Conservation (phyloP, 768 basidiomycete genomes). For the Tylopilus vinaceipallidus region DNA sequence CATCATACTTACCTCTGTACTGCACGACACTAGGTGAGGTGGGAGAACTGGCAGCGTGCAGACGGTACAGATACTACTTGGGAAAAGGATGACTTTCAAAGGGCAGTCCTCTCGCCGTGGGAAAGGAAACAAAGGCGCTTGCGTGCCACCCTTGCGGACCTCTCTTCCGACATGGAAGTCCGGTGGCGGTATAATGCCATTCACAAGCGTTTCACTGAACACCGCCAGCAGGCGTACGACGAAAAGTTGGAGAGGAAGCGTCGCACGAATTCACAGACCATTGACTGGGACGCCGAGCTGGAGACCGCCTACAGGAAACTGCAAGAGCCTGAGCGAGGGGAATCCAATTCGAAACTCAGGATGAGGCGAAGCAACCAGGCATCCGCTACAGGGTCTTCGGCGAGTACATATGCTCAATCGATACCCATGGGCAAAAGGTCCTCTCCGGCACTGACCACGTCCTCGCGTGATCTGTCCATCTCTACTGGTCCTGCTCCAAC, state of each 20-base stretch:
- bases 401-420: neutral
- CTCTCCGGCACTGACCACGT: slow-evolving; percentile 12
- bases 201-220: slow-evolving; percentile 41
- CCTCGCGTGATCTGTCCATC: slow-evolving; percentile 14
- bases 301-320: slow-evolving; percentile 15
- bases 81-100: slow-evolving; percentile 32
- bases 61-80: slow-evolving; percentile 59
- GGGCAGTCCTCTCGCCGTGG: slow-evolving; percentile 33
- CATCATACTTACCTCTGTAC: neutral
- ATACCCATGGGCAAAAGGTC: slow-evolving; percentile 8
- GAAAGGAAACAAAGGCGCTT: slow-evolving; percentile 29
- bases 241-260: slow-evolving; percentile 38
- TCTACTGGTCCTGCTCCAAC: slow-evolving; percentile 11
- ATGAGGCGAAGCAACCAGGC: slow-evolving; percentile 14
- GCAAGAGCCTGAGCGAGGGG: slow-evolving; percentile 29
- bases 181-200: slow-evolving; percentile 41
- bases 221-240: slow-evolving; percentile 43
- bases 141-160: slow-evolving; percentile 29
- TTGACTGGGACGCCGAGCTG: slow-evolving; percentile 29
- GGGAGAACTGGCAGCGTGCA: slow-evolving; percentile 49
- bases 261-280: slow-evolving; percentile 8
- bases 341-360: slow-evolving; percentile 21
- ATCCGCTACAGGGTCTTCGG: slow-evolving; percentile 10
- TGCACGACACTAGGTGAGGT: slow-evolving; percentile 41
- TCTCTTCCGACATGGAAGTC: slow-evolving; percentile 39